A percentile compares a stretch with the other conserved stretches of the same genome.
Conservation (phyloP, 139 green algal species). For the Volvox reticuliferus region DNA sequence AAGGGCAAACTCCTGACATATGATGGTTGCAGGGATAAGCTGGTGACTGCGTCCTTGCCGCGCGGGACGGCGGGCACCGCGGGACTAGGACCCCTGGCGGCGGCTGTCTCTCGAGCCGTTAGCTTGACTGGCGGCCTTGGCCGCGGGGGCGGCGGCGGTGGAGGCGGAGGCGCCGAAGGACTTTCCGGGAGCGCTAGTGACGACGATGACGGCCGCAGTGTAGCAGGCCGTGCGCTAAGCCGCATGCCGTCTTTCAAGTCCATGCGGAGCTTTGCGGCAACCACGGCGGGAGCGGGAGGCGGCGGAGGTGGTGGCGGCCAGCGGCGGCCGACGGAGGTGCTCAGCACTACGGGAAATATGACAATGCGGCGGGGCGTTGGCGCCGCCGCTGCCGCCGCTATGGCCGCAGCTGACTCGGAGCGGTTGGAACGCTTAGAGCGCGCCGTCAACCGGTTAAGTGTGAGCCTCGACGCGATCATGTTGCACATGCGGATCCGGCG, state of each 20-base stretch:
- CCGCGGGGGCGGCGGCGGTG: no score
- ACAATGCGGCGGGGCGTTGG: conserved; percentile 3
- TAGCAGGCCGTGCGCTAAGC: conserved; percentile 1
- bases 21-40: background rate
- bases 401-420: background rate
- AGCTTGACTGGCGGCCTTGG: conserved; percentile 1
- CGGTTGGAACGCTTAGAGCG: conserved; percentile 36
- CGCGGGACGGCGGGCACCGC: background rate
- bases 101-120: background rate
- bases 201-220: conserved; percentile 27
- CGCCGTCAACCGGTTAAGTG: background rate
- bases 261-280: background rate
- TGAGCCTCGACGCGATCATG: conserved; percentile 13
- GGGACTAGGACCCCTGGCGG: background rate
- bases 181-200: background rate
- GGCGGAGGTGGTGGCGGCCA: background rate
- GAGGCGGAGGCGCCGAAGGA: background rate
- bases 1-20: no score
- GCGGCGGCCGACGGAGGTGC: conserved; percentile 5
- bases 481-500: background rate
- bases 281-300: background rate
- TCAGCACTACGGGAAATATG: background rate
- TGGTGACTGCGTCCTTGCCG: background rate
- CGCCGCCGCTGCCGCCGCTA: background rate
- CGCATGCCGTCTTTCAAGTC: conserved; percentile 21